Conservation (phyloP, 345 rosid genomes). For the Arabidopsis thaliana region TAIR10.1 NC_003071.7:15753501-15754000, state of each 20-base stretch:
- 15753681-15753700: neutral
- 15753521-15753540: neutral
- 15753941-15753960: conserved; percentile 16
- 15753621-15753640: neutral
- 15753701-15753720: conserved; percentile 87
- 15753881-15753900: conserved; percentile 15
- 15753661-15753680: neutral
- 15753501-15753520: conserved; percentile 26
- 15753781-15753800: conserved; percentile 73
- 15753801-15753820: conserved; percentile 62
- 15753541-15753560: neutral
- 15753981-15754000: conserved; percentile 28
- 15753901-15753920: neutral
- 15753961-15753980: conserved; percentile 17
- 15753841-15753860: neutral
- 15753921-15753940: conserved; percentile 23
- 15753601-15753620: conserved; percentile 8
- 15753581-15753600: neutral
- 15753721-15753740: conserved; percentile 66
- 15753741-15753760: conserved; percentile 81
- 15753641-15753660: neutral
- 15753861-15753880: neutral
- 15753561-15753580: neutral
- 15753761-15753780: conserved; percentile 92
- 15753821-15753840: conserved; percentile 4